Base-by-base conservation (phyloP, 1,139 yeast genomes). In the Candida dubliniensis region DNA sequence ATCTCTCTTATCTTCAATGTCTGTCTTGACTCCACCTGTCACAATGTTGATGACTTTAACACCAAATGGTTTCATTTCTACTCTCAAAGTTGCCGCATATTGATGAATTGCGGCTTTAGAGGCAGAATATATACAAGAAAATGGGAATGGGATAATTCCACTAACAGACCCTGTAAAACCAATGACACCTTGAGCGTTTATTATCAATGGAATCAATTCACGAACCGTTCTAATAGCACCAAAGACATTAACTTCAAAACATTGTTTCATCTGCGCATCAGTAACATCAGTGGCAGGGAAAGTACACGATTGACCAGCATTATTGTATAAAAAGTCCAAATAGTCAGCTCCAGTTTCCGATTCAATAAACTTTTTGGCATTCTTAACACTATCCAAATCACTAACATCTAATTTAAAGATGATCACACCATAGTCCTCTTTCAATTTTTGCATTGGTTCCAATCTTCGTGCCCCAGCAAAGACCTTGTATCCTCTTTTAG, bases 151-250 rank as follows among this genome's bases (percentile, higher is more conserved):
- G 11, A 77, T 63, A 25, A 81, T 49, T 2, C 87, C 95, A 13
- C 87, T 79, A 4, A 84, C 65, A 2, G 91, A 84, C 1, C 95
- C 93, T 0, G 93, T 86, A 59, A 85, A 84, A 1, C 85, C 82
- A 51, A 87, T 76, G 0, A 82, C 77, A 4, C 95, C 95, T 55
- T 82, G 75, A 1, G 87, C 82, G 36, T 76, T 77, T 47, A 87
- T 84, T 13, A 87, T 55, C 50, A 81, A 69, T 3, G 76, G 74
- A 1, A 74, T 57, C 44, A 87, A 74, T 50, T 80, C 88, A 38
- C 89, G 70, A 5, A 81, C 78, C 57, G 84, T 52, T 54, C 87
- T 73, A 49, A 85, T 74, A 4, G 86, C 84, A 0, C 88, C 91
- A 58, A 77, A 76, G 0, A 86, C 85, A 56, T 87, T 87, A 23